Conservation (phyloP, 2,329 filamentous ascomycete genomes). For the Stachybotrys chlorohalonatus region DNA sequence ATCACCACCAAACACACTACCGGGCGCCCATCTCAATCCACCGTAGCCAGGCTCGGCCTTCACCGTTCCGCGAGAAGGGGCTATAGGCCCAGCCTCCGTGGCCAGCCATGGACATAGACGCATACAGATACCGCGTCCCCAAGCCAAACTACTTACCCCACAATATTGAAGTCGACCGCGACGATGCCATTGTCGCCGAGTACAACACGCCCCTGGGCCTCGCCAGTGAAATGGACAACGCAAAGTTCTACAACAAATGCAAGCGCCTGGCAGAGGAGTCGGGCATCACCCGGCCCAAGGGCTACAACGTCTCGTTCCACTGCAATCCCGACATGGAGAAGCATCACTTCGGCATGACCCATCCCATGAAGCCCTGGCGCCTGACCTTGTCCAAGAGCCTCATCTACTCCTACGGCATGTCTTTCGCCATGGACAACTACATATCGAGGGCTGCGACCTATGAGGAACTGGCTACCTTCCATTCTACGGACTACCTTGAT, state of each 20-base stretch:
- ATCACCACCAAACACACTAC: no score
- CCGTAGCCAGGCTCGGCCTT: no score
- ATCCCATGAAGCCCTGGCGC: conserved; percentile 99
- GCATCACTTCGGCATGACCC: conserved; percentile 92
- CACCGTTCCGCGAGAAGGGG: not conserved
- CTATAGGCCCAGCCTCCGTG: not conserved
- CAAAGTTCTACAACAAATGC: conserved; percentile 47
- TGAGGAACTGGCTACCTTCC: conserved; percentile 81
- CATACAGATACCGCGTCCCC: conserved; percentile 44
- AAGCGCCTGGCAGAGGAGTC: conserved; percentile 49
- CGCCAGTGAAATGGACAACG: conserved; percentile 45
- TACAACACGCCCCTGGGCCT: conserved; percentile 40
- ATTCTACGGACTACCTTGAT: conserved; percentile 81
- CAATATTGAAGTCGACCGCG: conserved; percentile 39
- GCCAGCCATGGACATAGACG: conserved; percentile 27
- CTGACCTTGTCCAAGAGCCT: conserved; percentile 91
- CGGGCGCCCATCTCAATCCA: no score
- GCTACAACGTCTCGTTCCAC: conserved; percentile 90
- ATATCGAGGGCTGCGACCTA: conserved; percentile 74
- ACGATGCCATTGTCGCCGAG: conserved; percentile 42
- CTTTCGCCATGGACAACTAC: conserved; percentile 94
- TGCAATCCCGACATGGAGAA: conserved; percentile 91
- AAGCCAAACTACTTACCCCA: conserved; percentile 54
- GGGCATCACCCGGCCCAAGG: conserved; percentile 70
- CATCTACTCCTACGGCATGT: conserved; percentile 90